Evolutionary conservation across 257 asterid species (phyloP).

Genomic region (Ligustrum vulgare): DNA sequence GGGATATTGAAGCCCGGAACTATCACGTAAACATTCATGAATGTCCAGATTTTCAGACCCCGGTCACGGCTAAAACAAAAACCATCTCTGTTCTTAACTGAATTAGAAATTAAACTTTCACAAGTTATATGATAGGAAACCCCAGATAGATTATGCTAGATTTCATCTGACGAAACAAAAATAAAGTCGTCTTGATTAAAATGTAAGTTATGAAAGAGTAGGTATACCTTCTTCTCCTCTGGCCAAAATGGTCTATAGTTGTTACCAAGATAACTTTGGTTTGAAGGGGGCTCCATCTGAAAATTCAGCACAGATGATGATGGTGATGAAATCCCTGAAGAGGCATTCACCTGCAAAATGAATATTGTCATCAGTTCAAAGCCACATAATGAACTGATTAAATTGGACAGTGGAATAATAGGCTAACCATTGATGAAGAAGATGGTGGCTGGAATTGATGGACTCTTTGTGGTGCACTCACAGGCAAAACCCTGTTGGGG

Average conservation of each 20-base stretch:
- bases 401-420: background rate
- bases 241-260: conserved; percentile 45
- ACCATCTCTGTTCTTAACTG: background rate
- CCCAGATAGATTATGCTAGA: background rate
- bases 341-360: conserved; percentile 52
- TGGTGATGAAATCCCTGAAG: conserved; percentile 58
- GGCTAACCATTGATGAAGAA: conserved; percentile 54
- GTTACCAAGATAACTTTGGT: conserved; percentile 62
- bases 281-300: conserved; percentile 99
- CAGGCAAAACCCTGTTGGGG: conserved; percentile 27
- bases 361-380: background rate
- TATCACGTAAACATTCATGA: too few relatives aligned
- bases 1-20: too few relatives aligned
- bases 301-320: conserved; percentile 48
- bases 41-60: background rate
- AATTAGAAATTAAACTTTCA: too few relatives aligned
- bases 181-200: background rate
- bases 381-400: background rate
- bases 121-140: too few relatives aligned
- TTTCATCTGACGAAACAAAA: background rate
- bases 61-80: background rate
- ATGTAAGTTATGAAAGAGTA: too few relatives aligned
- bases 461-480: too few relatives aligned
- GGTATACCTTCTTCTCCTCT: conserved; percentile 71
- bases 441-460: conserved; percentile 44